Evolutionary conservation across 345 rosid genomes (phyloP).

Genomic region (Orychophragmus violaceus): DNA sequence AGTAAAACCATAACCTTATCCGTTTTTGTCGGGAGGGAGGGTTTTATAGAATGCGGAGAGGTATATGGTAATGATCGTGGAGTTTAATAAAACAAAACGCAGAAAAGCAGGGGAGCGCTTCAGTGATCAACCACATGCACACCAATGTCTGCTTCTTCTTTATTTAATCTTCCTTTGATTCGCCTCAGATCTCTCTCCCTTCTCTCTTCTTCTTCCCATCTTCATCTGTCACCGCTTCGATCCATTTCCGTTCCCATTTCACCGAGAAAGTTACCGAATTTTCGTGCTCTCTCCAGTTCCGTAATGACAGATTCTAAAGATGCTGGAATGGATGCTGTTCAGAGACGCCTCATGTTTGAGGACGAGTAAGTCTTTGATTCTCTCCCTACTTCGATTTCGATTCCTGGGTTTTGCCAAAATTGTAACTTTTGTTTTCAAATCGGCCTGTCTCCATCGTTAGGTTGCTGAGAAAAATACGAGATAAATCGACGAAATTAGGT

Average conservation of each 20-base stretch:
- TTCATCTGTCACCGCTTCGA: not conserved
- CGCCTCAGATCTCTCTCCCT: constrained; percentile 30
- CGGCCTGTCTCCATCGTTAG: not conserved
- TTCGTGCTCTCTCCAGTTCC: constrained; percentile 7
- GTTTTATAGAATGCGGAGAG: not conserved
- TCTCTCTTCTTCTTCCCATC: constrained; percentile 3
- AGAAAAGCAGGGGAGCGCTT: not conserved
- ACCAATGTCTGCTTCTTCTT: constrained; percentile 28
- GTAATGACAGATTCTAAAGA: constrained; percentile 49
- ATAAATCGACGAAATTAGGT: not conserved
- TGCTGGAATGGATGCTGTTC: constrained; percentile 96
- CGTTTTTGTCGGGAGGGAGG: not conserved
- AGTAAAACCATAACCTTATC: not conserved
- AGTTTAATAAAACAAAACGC: not conserved
- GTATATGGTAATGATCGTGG: constrained; percentile 13
- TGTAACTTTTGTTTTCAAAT: not conserved
- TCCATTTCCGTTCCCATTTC: constrained; percentile 6
- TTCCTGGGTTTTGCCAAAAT: constrained; percentile 2
- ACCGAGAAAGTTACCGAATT: constrained; percentile 23
- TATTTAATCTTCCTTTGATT: constrained; percentile 25
- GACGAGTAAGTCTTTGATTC: constrained; percentile 52
- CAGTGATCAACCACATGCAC: constrained; percentile 8
- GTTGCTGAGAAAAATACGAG: not conserved
- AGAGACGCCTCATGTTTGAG: constrained; percentile 97
- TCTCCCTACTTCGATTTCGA: not conserved